A percentile compares a stretch with the other conserved stretches of the same genome.
These are phyloP conservation scores for Elsinoe australis DNA, from an alignment of 2,329 filamentous ascomycete genomes.

Conservation along the genomic window DNA sequence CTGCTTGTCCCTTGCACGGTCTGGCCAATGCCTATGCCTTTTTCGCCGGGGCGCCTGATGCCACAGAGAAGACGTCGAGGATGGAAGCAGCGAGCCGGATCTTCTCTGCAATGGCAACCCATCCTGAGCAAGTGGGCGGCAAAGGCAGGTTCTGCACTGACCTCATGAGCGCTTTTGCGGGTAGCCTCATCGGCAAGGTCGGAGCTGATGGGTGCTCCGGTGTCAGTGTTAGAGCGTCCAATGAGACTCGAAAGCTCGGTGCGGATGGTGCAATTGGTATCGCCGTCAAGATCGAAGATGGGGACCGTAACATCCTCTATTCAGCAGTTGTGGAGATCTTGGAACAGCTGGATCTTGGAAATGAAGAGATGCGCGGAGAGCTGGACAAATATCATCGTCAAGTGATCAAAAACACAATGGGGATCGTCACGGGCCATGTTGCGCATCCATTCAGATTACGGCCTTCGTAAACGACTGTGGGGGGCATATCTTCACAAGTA, in stretches of 20 bases:
- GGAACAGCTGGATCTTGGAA: conserved; percentile 37
- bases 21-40: conserved; percentile 33
- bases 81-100: conserved; percentile 30
- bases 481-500: too few relatives aligned
- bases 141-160: conserved; percentile 42
- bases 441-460: too few relatives aligned
- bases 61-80: conserved; percentile 11
- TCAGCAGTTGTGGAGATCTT: conserved; percentile 40
- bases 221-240: conserved; percentile 36
- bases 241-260: conserved; percentile 31
- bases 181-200: conserved; percentile 40
- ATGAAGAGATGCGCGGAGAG: conserved; percentile 25
- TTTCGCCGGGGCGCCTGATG: conserved; percentile 33
- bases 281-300: conserved; percentile 45
- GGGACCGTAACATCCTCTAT: conserved; percentile 39
- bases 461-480: too few relatives aligned
- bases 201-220: conserved; percentile 46
- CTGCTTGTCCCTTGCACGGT: conserved; percentile 35
- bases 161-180: conserved; percentile 37
- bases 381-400: conserved; percentile 32
- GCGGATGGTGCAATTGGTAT: conserved; percentile 37
- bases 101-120: conserved; percentile 37
- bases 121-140: conserved; percentile 42
- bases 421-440: conserved; percentile 32
- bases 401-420: conserved; percentile 34